Base-by-base conservation (phyloP, 257 asterid species). In the Hygrophila difformis region DNA sequence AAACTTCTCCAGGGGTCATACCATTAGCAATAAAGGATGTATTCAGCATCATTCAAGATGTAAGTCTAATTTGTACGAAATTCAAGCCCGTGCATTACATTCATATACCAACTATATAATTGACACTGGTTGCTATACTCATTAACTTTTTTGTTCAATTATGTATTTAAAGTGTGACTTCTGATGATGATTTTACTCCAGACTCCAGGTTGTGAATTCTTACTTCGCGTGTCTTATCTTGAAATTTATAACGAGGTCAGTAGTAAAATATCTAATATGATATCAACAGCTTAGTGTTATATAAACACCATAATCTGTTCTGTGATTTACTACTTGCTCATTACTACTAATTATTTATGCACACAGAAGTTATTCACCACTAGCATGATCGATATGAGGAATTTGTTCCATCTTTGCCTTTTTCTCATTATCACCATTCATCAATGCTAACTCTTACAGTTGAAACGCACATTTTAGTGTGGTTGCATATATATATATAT, bases 191-290 rank as follows among this genome's bases (percentile, higher is more conserved):
- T 66, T 61, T 54, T 56, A 52, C 55, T 61, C 43, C 93, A 91
- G 99, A 91, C 99, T 60, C 97, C 99, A 55, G 99, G 97, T 21
- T 69, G 94, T 15, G 99, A 91, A 71, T 91, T 80, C 71, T 75
- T 91, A 66, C 97, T 91, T 62, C 94, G 99, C 6, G 99, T 91
- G 20, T 91, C 99, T 20, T 91, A 86, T 75, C 84, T 91, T 55
- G 99, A 91, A 67, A 91, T 91, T 57, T 91, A 91, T 67, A 91
- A 91, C 42, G 99, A 91, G 99, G 99, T 91, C 10, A 9, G 37
- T 33, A 33, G 12, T 4, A 10, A 33, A 33, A 4, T 33, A 33
- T 33, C 37, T 4, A 4, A 9, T 33, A 5, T 17, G 62, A 94
- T 66, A 38, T 28, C 8, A n/a, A n/a, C n/a, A n/a, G n/a, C n/a